Conservation (phyloP, 2,329 filamentous ascomycete genomes). For the Elsinoe perseae region DNA sequence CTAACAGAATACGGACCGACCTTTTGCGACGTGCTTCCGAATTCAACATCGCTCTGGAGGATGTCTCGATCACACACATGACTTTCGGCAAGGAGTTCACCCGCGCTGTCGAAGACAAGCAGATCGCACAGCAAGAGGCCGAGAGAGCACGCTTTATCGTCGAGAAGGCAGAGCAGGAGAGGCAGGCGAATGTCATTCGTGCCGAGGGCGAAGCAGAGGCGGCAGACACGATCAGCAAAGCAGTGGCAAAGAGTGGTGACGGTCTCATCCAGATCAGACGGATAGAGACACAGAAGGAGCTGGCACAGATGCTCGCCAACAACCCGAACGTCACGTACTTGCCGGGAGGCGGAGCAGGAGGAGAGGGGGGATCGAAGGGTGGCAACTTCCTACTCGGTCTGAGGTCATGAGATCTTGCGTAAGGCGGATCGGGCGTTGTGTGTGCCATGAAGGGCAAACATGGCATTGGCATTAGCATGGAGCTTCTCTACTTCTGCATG, state of each 20-base stretch:
- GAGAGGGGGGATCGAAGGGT: constrained; percentile 35
- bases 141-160: constrained; percentile 97
- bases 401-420: constrained; percentile 39
- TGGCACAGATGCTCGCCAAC: constrained; percentile 76
- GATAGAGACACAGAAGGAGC: constrained; percentile 94
- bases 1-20: constrained; percentile 85
- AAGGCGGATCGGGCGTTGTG: neutral
- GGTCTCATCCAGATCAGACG: constrained; percentile 91
- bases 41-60: constrained; percentile 98
- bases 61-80: constrained; percentile 99
- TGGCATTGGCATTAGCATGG: constrained; percentile 7
- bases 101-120: constrained; percentile 98
- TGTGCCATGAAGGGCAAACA: neutral
- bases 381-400: constrained; percentile 61
- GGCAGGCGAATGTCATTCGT: constrained; percentile 95
- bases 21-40: constrained; percentile 86
- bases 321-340: constrained; percentile 97
- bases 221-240: constrained; percentile 89
- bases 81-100: constrained; percentile 99
- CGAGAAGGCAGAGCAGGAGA: constrained; percentile 96
- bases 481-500: constrained; percentile 14
- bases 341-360: constrained; percentile 57
- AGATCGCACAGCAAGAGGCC: constrained; percentile 98
- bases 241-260: constrained; percentile 86
- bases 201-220: constrained; percentile 97